Base-by-base conservation (phyloP, 2,329 filamentous ascomycete species). In the Plectosphaerella plurivora region DNA sequence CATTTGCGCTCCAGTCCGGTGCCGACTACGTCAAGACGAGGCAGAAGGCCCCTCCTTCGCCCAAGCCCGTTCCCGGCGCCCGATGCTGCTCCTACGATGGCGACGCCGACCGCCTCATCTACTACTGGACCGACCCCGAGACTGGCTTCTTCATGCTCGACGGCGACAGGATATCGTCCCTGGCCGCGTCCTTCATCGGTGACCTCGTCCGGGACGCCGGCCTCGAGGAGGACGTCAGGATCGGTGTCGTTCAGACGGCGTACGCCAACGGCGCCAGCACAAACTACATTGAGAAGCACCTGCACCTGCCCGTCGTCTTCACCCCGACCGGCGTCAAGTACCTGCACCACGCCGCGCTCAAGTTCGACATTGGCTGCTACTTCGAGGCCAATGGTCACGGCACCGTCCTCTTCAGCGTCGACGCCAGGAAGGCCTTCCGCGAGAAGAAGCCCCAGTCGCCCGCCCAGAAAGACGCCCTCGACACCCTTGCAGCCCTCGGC, bases 351-450 rank as follows among this genome's bases (percentile, higher is more conserved):
- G 94, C 91, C n/a, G 94, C 94, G 39, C 86, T 89, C 63, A 89
- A 92, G 59, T 96, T 95, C 62, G 94, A 99, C 63, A 86, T 97
- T 51, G 94, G 94, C 53, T 91, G 97, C 50, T 99, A 99, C 76
- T 99, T 99, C 64, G 94, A 99, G 75, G 94, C 94, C 59, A 99
- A 99, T 67, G 94, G 94, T 28, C 94, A 99, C 71, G 94, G 94
- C 59, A 99, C 94, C 10, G 88, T 97, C 36, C 86, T 97, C 51
- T 99, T 99, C 78, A 96, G 90, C 1, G 83, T 88, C 53, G 85
- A 89, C 54, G 93, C 93, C 4, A 76, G 93, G 46, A 86, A 87
- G 61, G 80, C 83, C 47, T 95, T 99, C 73, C 81, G 79, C 60
- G 87, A 83, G 62, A 87, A 88, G 55, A 82, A 91, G 65, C 92